These are phyloP conservation scores for Russula virescens DNA, from an alignment of 768 basidiomycete genomes.

Conservation along the genomic window DNA sequence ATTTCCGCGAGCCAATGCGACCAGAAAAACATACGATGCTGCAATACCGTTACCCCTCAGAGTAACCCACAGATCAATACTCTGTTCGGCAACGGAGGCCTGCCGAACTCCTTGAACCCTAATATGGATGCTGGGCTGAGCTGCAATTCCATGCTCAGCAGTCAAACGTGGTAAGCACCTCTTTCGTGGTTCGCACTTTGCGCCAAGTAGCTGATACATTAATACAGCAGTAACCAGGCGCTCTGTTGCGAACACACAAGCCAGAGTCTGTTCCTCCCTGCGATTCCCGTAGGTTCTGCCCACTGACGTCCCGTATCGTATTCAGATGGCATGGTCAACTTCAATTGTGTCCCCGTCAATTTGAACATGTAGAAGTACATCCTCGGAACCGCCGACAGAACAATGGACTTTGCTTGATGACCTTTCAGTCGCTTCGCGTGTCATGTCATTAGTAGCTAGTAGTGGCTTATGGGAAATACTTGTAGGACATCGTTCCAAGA, in stretches of 20 bases:
- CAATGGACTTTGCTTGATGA: neutral
- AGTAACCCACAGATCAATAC: rapidly evolving
- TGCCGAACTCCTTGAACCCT: too few relatives aligned
- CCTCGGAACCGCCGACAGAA: neutral
- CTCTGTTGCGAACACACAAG: neutral
- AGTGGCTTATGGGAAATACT: neutral
- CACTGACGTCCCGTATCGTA: neutral
- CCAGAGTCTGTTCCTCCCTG: neutral
- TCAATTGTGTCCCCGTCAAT: neutral
- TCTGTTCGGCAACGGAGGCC: rapidly evolving
- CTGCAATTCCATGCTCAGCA: neutral
- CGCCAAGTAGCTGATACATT: neutral
- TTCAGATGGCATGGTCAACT: neutral
- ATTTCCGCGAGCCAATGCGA: neutral
- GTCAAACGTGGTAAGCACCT: neutral
- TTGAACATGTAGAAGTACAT: neutral
- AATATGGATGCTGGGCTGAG: rapidly evolving
- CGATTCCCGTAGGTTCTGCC: neutral
- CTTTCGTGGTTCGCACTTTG: neutral
- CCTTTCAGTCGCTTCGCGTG: neutral
- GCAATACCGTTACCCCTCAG: neutral
- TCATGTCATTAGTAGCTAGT: neutral
- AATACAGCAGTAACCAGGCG: neutral
- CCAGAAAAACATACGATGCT: neutral
- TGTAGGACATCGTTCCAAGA: neutral